Evolutionary conservation across 2,329 filamentous ascomycete genomes (phyloP).

Genomic region (Coniochaeta sp.): DNA sequence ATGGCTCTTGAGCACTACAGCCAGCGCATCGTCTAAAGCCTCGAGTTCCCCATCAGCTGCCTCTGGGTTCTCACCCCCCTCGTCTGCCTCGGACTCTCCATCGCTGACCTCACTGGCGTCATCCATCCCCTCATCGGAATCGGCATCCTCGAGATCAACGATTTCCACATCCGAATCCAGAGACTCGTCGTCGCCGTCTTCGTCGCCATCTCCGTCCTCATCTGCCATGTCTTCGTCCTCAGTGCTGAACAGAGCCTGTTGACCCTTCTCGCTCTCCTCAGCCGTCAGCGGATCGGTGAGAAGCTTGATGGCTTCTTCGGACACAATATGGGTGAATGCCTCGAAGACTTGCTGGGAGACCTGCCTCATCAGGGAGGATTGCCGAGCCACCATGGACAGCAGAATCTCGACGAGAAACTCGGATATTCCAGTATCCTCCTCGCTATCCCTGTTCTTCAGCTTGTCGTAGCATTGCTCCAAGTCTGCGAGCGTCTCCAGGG

Average conservation of each 20-base stretch:
- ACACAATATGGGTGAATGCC: slow-evolving; percentile 70
- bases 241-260: slow-evolving; percentile 76
- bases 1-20: slow-evolving; percentile 69
- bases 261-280: slow-evolving; percentile 75
- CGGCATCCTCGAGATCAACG: slow-evolving; percentile 30
- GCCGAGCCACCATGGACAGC: slow-evolving; percentile 81
- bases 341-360: slow-evolving; percentile 84
- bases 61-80: slow-evolving; percentile 31
- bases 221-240: slow-evolving; percentile 53
- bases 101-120: slow-evolving; percentile 26
- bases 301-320: slow-evolving; percentile 61
- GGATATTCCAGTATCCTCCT: slow-evolving; percentile 51
- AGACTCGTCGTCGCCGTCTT: slow-evolving; percentile 30
- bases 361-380: slow-evolving; percentile 76
- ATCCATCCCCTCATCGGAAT: slow-evolving; percentile 20
- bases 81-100: slow-evolving; percentile 34
- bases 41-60: slow-evolving; percentile 32
- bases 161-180: slow-evolving; percentile 37
- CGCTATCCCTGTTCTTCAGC: slow-evolving; percentile 48
- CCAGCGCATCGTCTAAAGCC: slow-evolving; percentile 66
- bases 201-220: slow-evolving; percentile 35
- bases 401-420: slow-evolving; percentile 80
- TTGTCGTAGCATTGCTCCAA: slow-evolving; percentile 69
- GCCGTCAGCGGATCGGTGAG: slow-evolving; percentile 63
- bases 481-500: slow-evolving; percentile 74